These are phyloP conservation scores for Ceratobasidium sp. DNA, from an alignment of 1,284 basidiomycete species.

Conservation along the genomic window DNA sequence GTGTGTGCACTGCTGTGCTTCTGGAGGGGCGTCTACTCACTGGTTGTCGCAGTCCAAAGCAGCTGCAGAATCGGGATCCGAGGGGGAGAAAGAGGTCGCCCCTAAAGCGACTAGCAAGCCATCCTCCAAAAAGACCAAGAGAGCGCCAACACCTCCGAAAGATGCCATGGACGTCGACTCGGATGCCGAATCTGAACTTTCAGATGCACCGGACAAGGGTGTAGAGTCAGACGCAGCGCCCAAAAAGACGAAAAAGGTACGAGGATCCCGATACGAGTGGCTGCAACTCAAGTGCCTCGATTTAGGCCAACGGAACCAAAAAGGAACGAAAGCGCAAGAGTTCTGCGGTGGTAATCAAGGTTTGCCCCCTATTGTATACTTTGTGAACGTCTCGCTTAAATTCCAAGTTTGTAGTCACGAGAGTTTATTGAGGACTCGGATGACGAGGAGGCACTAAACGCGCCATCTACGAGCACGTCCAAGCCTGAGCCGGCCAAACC, in stretches of 20 bases:
- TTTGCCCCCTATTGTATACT: background rate
- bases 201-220: slow-evolving; percentile 1
- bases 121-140: slow-evolving; percentile 14
- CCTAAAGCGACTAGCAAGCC: background rate
- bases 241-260: slow-evolving; percentile 29
- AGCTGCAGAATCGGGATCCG: slow-evolving; percentile 18
- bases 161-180: slow-evolving; percentile 33
- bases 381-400: background rate
- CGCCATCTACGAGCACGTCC: slow-evolving; percentile 10
- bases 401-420: slow-evolving; percentile 12
- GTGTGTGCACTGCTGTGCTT: background rate
- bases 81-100: background rate
- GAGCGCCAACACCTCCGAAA: slow-evolving; percentile 10
- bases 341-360: slow-evolving; percentile 10
- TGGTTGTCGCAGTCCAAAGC: slow-evolving; percentile 15
- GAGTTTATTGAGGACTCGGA: slow-evolving; percentile 43
- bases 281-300: background rate
- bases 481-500: slow-evolving; percentile 3
- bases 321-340: slow-evolving; percentile 33
- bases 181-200: background rate
- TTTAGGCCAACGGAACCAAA: background rate
- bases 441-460: slow-evolving; percentile 26
- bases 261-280: background rate
- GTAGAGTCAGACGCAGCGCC: slow-evolving; percentile 19
- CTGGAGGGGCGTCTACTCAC: background rate